Percentiles rank a stretch among this genome's conserved stretches.
phyloP scores from a whole-genome alignment of 345 rosid species.

The Aurinia saxatilis region DNA sequence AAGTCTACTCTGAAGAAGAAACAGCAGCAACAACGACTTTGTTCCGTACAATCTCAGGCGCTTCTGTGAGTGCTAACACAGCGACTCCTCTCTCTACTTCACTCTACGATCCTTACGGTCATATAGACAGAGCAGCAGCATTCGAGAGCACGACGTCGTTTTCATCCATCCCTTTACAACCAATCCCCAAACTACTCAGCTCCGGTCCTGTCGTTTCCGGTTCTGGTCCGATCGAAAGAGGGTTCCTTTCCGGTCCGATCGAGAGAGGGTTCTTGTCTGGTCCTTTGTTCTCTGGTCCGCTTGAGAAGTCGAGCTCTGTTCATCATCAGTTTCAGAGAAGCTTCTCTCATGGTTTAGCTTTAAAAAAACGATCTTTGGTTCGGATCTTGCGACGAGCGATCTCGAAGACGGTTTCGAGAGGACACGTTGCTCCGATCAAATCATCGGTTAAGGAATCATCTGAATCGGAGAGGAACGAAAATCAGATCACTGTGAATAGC shows the following conservation, averaged over 20 bases:
- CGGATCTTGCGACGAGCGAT: constrained; percentile 56
- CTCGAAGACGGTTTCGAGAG: constrained; percentile 48
- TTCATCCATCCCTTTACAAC: constrained; percentile 74
- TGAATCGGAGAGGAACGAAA: constrained; percentile 56
- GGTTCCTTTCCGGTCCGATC: constrained; percentile 78
- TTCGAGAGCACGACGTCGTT: constrained; percentile 82
- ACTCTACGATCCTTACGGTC: constrained; percentile 47
- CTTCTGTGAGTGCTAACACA: constrained; percentile 88
- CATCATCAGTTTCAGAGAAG: constrained; percentile 53
- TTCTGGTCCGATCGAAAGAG: constrained; percentile 67
- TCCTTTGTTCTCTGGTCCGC: constrained; percentile 52
- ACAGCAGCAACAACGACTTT: constrained; percentile 31
- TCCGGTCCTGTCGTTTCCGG: constrained; percentile 53
- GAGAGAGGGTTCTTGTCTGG: constrained; percentile 84
- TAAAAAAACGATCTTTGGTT: constrained; percentile 50
- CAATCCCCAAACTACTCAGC: too few species aligned
- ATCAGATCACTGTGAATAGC: too few species aligned
- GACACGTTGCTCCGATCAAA: constrained; percentile 75
- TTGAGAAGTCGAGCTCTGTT: constrained; percentile 38
- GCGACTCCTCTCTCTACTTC: constrained; percentile 88
- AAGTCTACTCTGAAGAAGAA: constrained; percentile 68
- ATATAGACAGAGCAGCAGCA: constrained; percentile 62
- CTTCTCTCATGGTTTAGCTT: constrained; percentile 62
- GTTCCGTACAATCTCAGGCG: constrained; percentile 87
- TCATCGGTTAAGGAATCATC: constrained; percentile 51